phyloP scores from a whole-genome alignment of 139 green algal genomes.

The Spirogloea muscicola region DNA sequence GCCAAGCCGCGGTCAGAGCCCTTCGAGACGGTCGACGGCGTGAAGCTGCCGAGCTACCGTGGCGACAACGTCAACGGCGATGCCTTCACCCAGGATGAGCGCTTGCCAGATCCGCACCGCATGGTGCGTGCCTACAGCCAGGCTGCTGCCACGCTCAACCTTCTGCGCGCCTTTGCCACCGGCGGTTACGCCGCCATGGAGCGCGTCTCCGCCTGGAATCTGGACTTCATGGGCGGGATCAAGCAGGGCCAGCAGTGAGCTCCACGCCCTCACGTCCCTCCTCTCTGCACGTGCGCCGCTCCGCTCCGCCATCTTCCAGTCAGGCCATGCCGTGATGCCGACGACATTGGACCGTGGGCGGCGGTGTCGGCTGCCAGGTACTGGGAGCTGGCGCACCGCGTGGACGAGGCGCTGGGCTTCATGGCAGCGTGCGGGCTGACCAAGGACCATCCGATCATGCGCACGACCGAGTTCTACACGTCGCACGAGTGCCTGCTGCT shows the following conservation, averaged over 20 bases:
- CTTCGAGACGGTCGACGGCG: slow-evolving; percentile 69
- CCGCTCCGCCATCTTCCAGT: not conserved
- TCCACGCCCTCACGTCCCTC: not conserved
- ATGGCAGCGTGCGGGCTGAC: slow-evolving; percentile 86
- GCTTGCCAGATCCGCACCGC: slow-evolving; percentile 80
- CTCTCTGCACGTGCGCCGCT: not conserved
- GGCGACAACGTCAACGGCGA: slow-evolving; percentile 98
- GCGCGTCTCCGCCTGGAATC: slow-evolving; percentile 89
- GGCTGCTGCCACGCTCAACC: slow-evolving; percentile 92
- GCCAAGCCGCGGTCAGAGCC: slow-evolving; percentile 88
- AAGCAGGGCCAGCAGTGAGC: slow-evolving; percentile 65
- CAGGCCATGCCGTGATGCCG: too few relatives aligned
- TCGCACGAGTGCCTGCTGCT: slow-evolving; percentile 91
- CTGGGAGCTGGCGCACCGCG: slow-evolving; percentile 76
- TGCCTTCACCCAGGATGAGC: slow-evolving; percentile 79
- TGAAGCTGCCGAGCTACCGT: slow-evolving; percentile 81
- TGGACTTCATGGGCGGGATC: slow-evolving; percentile 95
- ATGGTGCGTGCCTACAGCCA: slow-evolving; percentile 92
- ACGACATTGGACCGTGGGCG: too few relatives aligned
- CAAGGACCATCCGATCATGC: slow-evolving; percentile 69
- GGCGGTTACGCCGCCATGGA: slow-evolving; percentile 91
- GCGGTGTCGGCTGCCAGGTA: too few relatives aligned
- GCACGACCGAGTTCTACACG: slow-evolving; percentile 95
- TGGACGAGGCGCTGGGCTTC: slow-evolving; percentile 94
- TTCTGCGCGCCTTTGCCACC: slow-evolving; percentile 90